Percentiles rank a stretch among this genome's conserved stretches.
phyloP scores from a whole-genome alignment of 495 filamentous ascomycete species.

The Oidiodendron maius region DNA sequence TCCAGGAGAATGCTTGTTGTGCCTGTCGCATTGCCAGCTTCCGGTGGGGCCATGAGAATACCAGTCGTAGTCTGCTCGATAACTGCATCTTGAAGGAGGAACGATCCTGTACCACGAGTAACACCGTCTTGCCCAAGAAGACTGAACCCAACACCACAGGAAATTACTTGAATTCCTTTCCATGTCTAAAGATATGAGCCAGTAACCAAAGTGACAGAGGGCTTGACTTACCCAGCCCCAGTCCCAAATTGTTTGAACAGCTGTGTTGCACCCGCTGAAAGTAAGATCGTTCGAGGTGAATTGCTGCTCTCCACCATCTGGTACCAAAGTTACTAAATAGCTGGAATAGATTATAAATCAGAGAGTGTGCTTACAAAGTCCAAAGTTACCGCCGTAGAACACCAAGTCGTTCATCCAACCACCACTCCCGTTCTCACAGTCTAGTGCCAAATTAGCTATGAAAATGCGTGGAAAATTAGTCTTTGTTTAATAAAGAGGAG shows the following conservation, averaged over 20 bases:
- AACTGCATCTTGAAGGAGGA: too few relatives aligned
- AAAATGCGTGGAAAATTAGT: not conserved
- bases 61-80: slow-evolving; percentile 60
- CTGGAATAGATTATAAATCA: not conserved
- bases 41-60: slow-evolving; percentile 6
- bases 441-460: slow-evolving; percentile 42
- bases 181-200: too few relatives aligned
- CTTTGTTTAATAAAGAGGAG: not conserved
- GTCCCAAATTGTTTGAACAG: not conserved
- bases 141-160: too few relatives aligned
- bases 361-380: slow-evolving; percentile 34
- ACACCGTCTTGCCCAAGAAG: too few relatives aligned
- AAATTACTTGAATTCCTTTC: too few relatives aligned
- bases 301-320: slow-evolving; percentile 51
- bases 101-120: slow-evolving; percentile 41
- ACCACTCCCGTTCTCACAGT: slow-evolving; percentile 67
- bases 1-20: slow-evolving; percentile 52
- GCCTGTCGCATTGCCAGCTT: slow-evolving; percentile 7
- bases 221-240: not conserved
- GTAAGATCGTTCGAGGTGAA: slow-evolving; percentile 44
- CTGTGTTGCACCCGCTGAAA: not conserved
- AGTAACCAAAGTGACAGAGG: too few relatives aligned
- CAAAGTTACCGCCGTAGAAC: slow-evolving; percentile 60
- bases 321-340: not conserved
- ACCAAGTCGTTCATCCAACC: slow-evolving; percentile 59